phyloP scores from a whole-genome alignment of 169 alveolate species.

The Cryptosporidium baileyi region DNA sequence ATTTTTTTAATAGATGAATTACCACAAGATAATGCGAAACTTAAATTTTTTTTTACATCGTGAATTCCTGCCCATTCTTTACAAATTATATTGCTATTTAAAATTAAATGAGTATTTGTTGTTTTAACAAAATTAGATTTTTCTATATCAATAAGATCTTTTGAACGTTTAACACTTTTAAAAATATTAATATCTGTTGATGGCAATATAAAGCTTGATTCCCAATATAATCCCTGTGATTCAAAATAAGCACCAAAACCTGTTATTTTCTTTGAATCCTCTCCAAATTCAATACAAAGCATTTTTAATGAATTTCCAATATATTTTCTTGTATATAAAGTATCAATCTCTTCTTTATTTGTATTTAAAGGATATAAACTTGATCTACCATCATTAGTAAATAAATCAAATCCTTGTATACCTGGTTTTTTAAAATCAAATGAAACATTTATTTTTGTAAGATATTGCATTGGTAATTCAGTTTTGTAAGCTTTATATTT shows the following conservation, averaged over 20 bases:
- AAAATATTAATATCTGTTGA: slow-evolving; percentile 28
- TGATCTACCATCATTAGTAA: slow-evolving; percentile 33
- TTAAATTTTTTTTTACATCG: neutral
- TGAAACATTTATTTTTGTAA: slow-evolving; percentile 20
- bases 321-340: slow-evolving; percentile 30
- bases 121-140: neutral
- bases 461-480: slow-evolving; percentile 8
- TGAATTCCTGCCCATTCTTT: slow-evolving; percentile 25
- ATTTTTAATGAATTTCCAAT: slow-evolving; percentile 19
- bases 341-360: slow-evolving; percentile 24
- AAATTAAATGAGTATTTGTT: neutral
- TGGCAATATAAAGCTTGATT: slow-evolving; percentile 10
- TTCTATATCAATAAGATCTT: neutral
- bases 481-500: neutral
- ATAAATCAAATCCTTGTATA: slow-evolving; percentile 18
- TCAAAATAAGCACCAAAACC: slow-evolving; percentile 62
- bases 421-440: slow-evolving; percentile 38
- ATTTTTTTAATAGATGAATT: neutral
- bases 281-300: slow-evolving; percentile 58
- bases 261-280: slow-evolving; percentile 18
- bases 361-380: slow-evolving; percentile 15
- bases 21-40: slow-evolving; percentile 52
- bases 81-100: neutral
- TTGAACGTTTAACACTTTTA: no score
- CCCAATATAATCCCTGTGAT: slow-evolving; percentile 63